Percentiles rank a stretch among this genome's conserved stretches.
These are phyloP conservation scores for Dendryphion nanum DNA, from an alignment of 2,329 filamentous ascomycete genomes.

Conservation along the genomic window DNA sequence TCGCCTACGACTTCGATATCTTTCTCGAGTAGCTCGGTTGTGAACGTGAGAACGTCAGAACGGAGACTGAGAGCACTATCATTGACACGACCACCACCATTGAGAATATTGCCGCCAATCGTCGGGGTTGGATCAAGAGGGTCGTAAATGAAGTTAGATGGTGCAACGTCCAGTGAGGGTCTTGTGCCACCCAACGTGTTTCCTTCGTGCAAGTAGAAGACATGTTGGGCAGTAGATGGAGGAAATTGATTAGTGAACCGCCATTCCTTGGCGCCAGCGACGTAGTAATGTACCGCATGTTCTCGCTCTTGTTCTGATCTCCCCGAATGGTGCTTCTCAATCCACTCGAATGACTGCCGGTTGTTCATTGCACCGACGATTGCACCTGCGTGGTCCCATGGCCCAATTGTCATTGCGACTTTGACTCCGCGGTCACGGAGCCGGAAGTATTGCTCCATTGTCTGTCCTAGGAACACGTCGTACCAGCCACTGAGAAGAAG, in stretches of 20 bases:
- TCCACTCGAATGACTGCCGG: constrained; percentile 8
- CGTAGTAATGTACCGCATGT: constrained; percentile 11
- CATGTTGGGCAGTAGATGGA: constrained; percentile 2
- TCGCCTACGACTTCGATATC: constrained; percentile 9
- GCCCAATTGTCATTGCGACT: constrained; percentile 11
- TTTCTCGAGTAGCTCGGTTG: constrained; percentile 6
- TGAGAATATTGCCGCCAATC: constrained; percentile 12
- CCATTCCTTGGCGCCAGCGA: constrained; percentile 16
- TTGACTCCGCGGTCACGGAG: constrained; percentile 9
- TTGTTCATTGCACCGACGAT: not conserved
- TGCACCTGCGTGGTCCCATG: constrained; percentile 10
- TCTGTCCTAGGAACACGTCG: constrained; percentile 12
- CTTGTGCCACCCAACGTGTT: constrained; percentile 1
- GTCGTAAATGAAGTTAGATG: constrained; percentile 11
- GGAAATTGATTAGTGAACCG: constrained; percentile 6
- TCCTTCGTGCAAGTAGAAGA: not conserved
- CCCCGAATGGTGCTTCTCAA: constrained; percentile 9
- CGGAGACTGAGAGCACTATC: constrained; percentile 10
- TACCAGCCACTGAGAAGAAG: constrained; percentile 14
- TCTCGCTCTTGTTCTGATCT: not conserved
- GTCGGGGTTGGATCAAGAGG: constrained; percentile 12
- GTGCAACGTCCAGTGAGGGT: constrained; percentile 1
- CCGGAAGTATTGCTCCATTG: constrained; percentile 14
- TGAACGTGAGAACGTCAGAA: constrained; percentile 10
- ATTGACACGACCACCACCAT: constrained; percentile 6